Evolutionary conservation across 768 basidiomycete genomes (phyloP).

Genomic region (Serendipita indica): DNA sequence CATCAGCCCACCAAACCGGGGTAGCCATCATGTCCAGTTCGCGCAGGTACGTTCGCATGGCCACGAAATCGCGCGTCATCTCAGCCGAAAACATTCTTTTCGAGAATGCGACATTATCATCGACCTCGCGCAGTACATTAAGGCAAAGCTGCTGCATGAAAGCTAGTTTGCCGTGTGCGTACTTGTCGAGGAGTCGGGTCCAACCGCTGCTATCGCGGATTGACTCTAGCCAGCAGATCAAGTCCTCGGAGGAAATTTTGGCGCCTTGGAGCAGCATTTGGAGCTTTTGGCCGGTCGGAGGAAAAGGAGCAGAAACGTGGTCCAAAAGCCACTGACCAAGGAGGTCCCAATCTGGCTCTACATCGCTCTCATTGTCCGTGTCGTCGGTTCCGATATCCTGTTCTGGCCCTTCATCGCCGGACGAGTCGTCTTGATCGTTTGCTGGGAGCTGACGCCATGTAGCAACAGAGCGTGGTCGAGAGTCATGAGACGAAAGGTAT

Average conservation of each 20-base stretch:
- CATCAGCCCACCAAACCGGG: not conserved
- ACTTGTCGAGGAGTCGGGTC: not conserved
- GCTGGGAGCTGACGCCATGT: no score
- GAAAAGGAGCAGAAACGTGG: not conserved
- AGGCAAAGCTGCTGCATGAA: not conserved
- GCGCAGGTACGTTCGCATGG: not conserved
- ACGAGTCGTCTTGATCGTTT: no score
- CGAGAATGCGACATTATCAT: not conserved
- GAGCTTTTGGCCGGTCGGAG: not conserved
- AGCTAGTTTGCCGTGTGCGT: not conserved
- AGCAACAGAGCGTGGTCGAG: no score
- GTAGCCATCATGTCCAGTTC: not conserved
- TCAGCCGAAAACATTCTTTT: not conserved
- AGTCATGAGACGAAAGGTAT: no score
- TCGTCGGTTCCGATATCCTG: not conserved
- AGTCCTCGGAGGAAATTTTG: not conserved
- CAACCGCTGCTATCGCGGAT: not conserved
- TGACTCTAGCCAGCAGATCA: not conserved
- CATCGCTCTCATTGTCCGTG: not conserved
- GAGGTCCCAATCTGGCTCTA: not conserved
- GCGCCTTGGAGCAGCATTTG: not conserved
- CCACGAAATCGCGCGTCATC: not conserved
- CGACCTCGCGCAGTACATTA: not conserved
- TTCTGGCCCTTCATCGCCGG: not conserved
- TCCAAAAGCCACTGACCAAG: slow-evolving; percentile 2